Conservation (phyloP, 306 rosid species). For the Rosa chinensis region DNA sequence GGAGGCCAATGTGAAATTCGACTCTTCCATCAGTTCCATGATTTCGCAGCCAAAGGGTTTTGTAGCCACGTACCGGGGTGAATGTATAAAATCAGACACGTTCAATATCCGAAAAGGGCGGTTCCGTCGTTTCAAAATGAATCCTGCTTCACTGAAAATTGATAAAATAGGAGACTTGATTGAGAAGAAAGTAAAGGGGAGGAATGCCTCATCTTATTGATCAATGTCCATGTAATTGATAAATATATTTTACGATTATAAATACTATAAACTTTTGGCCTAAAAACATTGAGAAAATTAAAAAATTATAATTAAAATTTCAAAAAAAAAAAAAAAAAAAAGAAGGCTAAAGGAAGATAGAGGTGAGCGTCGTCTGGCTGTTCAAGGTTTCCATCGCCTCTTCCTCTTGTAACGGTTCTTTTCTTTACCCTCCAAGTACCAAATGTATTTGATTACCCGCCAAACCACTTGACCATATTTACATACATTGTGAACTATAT, state of each 20-base stretch:
- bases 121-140: background rate
- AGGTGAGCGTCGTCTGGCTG: conserved; percentile 19
- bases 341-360: background rate
- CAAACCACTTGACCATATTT: conserved; percentile 51
- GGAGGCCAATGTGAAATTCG: background rate
- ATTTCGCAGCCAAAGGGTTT: background rate
- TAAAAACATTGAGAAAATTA: conserved; percentile 15
- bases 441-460: conserved; percentile 44
- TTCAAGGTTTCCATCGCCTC: conserved; percentile 16
- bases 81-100: background rate
- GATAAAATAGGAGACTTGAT: background rate
- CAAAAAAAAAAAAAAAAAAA: conserved; percentile 31
- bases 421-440: conserved; percentile 36
- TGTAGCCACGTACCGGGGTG: background rate
- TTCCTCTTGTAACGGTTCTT: conserved; percentile 46
- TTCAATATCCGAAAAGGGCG: background rate
- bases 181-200: conserved; percentile 1
- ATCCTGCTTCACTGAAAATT: background rate
- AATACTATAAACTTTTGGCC: conserved; percentile 21
- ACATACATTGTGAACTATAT: conserved; percentile 42
- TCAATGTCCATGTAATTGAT: conserved; percentile 39
- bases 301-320: conserved; percentile 23
- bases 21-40: background rate
- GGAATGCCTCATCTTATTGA: conserved; percentile 59
- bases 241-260: conserved; percentile 39